Evolutionary conservation across 1,284 basidiomycete species (phyloP), one percentile per base, ranked within the genome.

Genomic region (Puccinia horiana): DNA sequence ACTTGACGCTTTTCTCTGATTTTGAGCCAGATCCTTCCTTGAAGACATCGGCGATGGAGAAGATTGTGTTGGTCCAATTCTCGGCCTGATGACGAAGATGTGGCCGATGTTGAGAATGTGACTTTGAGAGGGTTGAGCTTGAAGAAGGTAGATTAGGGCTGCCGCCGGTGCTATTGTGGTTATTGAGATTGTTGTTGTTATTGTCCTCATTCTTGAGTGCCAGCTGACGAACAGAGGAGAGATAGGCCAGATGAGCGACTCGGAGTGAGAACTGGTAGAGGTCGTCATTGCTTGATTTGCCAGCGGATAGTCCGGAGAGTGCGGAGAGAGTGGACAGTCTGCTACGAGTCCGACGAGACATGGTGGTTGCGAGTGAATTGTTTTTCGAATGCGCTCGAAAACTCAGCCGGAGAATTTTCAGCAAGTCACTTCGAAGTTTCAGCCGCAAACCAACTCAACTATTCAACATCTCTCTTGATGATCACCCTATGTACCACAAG

Each of bases 41-140:
- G 88, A 94, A 92, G 85, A 94, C 89, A 86, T 95, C 93, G n/a
- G 91, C 90, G 83, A 95, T 90, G 9, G 93, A 93, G 84, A 93
- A 88, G 83, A 92, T 80, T 2, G 84, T 83, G 44, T 81, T 84
- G 0, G 84, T 84, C 85, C 85, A 86, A 1, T 83, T 84, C 20
- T 85, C 85, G 35, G 77, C 72, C 85, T 80, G 56, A 86, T 76
- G 85, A 52, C 81, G 82, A 32, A 69, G 82, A 83, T 69, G 76
- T 69, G 75, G 78, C 65, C 61, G 86, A 86, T 47, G 86, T 85
- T 69, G 65, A 84, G n/a, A 84, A 67, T 32, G 75, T 54, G 44
- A 88, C 86, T 86, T 87, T 86, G 85, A 89, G 89, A 87, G 91
- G 89, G 84, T 89, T 89, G 83, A 89, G 88, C 79, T 87, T 23